Evolutionary conservation across 768 basidiomycete species (phyloP), one percentile per base, ranked within the genome.

Genomic region (Paxillus rubicundulus): DNA sequence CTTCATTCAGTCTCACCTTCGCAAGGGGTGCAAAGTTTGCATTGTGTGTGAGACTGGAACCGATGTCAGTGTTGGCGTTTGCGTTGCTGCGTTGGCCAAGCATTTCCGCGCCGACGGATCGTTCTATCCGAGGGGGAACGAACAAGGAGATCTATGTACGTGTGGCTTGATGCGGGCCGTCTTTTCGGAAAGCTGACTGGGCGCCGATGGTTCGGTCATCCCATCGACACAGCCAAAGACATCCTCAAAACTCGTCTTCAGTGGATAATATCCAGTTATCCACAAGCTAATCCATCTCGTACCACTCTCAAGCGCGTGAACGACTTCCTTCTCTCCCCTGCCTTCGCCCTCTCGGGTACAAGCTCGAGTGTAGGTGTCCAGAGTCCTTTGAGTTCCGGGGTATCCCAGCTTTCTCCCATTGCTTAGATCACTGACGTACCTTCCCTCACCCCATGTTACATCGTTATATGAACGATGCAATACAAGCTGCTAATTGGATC

Each of bases 281-380:
- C 89, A 5, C 73, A 75, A 49, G 87, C 85, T 4, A 98, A 97
- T 64, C 95, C 96, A 0, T 85, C 89, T 9, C 80, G 93, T 38
- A 77, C 82, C 14, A 91, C 88, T 9, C 75, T 98, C 53, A 90
- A 90, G 67, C 72, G 85, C 13, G 80, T 90, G 41, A 92, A 93
- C 62, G 84, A 87, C 57, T 88, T 78, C 57, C 67, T 91, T 5
- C 77, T 93, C 59, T 79, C 82, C 2, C 64, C 68, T 1, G 46
- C 53, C 16, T 34, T 42, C 27, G 4, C 39, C 12, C 38, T 39
- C 12, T 36, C 33, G 21, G 27, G 3, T 21, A 5, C 33, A 9
- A 17, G 17, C 21, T 4, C 5, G 30, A n/a, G n/a, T 21, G 34
- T 16, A 5, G 17, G n/a, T 18, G 17, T 39, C 21, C 20, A 8